A percentile compares a stretch with the other conserved stretches of the same genome.
Evolutionary conservation across 345 rosid genomes (phyloP).

Genomic region (Psidium friedrichsthalianum): DNA sequence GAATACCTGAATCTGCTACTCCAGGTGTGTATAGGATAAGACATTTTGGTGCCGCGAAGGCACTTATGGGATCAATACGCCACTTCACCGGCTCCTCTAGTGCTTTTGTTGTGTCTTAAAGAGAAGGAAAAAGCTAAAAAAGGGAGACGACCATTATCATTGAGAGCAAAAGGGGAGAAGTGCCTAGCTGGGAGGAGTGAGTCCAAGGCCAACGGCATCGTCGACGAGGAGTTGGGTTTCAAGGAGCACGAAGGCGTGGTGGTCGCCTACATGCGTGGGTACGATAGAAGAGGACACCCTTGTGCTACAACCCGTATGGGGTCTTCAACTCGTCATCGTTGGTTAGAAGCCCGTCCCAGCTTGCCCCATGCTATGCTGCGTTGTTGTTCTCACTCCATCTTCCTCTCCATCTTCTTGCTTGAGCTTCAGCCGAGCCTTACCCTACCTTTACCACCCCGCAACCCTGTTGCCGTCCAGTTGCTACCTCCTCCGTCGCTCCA

Average conservation of each 20-base stretch:
- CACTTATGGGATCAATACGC: constrained; percentile 33
- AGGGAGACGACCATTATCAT: neutral
- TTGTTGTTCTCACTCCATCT: too few species aligned
- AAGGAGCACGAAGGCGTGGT: constrained; percentile 79
- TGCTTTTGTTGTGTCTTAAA: constrained; percentile 55
- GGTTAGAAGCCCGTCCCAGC: too few species aligned
- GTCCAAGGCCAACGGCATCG: constrained; percentile 53
- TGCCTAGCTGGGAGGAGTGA: too few species aligned
- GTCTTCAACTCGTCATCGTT: too few species aligned
- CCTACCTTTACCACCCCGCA: too few species aligned
- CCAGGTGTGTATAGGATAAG: constrained; percentile 77
- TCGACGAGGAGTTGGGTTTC: constrained; percentile 73
- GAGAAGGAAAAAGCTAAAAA: neutral
- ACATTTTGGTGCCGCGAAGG: constrained; percentile 67
- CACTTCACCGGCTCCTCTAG: constrained; percentile 71
- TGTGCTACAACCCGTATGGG: constrained; percentile 89
- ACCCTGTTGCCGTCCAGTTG: too few species aligned
- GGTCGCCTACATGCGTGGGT: constrained; percentile 84
- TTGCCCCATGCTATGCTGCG: too few species aligned
- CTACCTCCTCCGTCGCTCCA: too few species aligned
- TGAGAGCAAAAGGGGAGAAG: too few species aligned
- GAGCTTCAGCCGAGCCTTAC: too few species aligned
- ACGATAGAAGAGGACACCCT: constrained; percentile 84
- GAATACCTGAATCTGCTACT: constrained; percentile 52
- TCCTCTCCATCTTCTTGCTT: too few species aligned